Base-by-base conservation (phyloP, 2,329 filamentous ascomycete genomes). In the Thermothelomyces thermophilus region DNA sequence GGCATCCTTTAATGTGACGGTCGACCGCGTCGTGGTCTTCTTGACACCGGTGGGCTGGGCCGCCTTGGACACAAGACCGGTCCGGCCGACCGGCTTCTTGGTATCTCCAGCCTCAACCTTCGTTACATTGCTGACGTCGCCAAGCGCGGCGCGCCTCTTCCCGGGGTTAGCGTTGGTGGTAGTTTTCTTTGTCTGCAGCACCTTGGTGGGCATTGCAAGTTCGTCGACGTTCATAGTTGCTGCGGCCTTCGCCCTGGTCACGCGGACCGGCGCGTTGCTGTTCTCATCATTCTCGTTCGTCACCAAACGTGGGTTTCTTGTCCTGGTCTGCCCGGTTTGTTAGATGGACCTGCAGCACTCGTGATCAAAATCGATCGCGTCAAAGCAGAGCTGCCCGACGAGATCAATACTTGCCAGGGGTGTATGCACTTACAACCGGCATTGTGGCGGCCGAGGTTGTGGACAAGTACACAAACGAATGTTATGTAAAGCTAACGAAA, bases 271-370 rank as follows among this genome's bases (percentile, higher is more conserved):
- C 52, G 75, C 54, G 41, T 43, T 72, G 57, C 71, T 79, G 68
- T 95, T 95, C 75, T 96, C 93, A 68, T 96, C 91, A 67, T 96
- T 96, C 75, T 96, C 90, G 70, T 94, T 93, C 58, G 85, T 86
- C 63, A 85, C 79, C 67, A 83, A 79, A 71, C 90, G 85, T 86
- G 81, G 63, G 82, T 75, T 66, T 80, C 74, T 70, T 87, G 85
- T 70, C 87, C 84, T 74, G 77, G 57, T 55, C 79, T 85, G 74
- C 74, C 68, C 55, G 56, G 13, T 56, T 57, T 54, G 37, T 65
- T 47, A 61, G 64, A 37, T 44, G 51, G 44, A 51, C 30, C 24
- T 8, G 22, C n/a, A 10, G 44, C 33, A 4, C 13, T n/a, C 19
- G 28, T 9, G n/a, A 3, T 33, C 17, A 14, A 33, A n/a, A 19